Percentiles rank a stretch among this genome's conserved stretches.
These are phyloP conservation scores for Imleria badia DNA, from an alignment of 768 basidiomycete genomes.

Conservation along the genomic window DNA sequence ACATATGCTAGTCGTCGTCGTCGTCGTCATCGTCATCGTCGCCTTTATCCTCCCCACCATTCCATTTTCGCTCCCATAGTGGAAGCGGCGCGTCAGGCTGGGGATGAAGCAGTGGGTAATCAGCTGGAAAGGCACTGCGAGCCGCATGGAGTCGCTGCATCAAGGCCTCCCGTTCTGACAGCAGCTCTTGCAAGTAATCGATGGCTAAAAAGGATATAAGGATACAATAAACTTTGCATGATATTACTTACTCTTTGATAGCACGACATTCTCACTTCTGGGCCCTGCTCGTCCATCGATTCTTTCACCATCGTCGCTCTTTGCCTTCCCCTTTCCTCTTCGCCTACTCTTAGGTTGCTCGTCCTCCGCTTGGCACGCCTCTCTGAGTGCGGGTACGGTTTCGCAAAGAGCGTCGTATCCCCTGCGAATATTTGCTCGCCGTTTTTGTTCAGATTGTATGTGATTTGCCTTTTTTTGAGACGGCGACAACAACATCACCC, in stretches of 20 bases:
- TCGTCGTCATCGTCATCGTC: constrained; percentile 50
- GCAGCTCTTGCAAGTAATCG: constrained; percentile 73
- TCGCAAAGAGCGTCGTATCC: constrained; percentile 90
- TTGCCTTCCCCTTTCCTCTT: constrained; percentile 37
- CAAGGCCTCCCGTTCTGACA: constrained; percentile 58
- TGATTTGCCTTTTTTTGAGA: constrained; percentile 93
- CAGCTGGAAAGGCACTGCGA: constrained; percentile 52
- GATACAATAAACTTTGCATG: not conserved
- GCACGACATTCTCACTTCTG: constrained; percentile 85
- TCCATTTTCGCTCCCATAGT: constrained; percentile 85
- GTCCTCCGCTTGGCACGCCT: constrained; percentile 79
- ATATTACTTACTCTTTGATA: constrained; percentile 71
- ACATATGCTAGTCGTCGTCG: constrained; percentile 38
- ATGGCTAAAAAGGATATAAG: constrained; percentile 55
- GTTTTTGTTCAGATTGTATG: constrained; percentile 92
- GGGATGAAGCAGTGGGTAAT: constrained; percentile 54
- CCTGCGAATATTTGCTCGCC: constrained; percentile 83
- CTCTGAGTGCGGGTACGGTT: constrained; percentile 75
- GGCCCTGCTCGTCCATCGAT: constrained; percentile 86
- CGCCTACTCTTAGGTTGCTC: constrained; percentile 42
- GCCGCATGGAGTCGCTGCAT: constrained; percentile 60
- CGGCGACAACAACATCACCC: constrained; percentile 56
- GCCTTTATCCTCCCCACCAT: constrained; percentile 60
- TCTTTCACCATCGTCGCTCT: constrained; percentile 57
- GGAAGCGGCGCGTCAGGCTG: constrained; percentile 34